Base-by-base conservation (phyloP, 2,329 filamentous ascomycete genomes). In the Amauroascus niger region DNA sequence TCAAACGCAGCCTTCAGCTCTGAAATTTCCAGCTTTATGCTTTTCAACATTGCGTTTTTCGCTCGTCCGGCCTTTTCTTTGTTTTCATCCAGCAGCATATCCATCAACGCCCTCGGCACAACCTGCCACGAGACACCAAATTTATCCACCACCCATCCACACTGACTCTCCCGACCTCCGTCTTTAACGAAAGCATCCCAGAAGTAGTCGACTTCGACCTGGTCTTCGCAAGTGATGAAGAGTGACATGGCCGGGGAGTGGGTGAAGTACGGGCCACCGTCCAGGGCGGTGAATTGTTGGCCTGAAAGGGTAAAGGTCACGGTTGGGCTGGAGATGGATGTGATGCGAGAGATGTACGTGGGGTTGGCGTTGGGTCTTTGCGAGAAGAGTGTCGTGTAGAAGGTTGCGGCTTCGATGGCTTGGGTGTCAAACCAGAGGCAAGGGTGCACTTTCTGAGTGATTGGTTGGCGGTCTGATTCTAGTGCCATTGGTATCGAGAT, bases 111-210 rank as follows among this genome's bases (percentile, higher is more conserved):
- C 55, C 55, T 67, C 3, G 75, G 74, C 40, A 73, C 62, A 32
- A 77, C 64, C 66, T 78, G 75, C 75, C 75, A 77, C 11, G 63
- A 59, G 9, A 77, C 62, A 2, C 75, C 75, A 59, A 68, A 76
- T 62, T 67, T 69, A 58, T 77, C 74, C 4, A 61, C 64, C 40
- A 76, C 44, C 75, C 74, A 77, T 2, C 74, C 73, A 57, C 75
- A 76, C 59, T 69, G 65, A 52, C 64, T 66, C 6, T 61, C 56
- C 55, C 61, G 60, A 47, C 73, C 69, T 1, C 69, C 72, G 2
- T 69, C 73, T 47, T 71, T 69, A 7, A 64, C 56, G 24, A 77
- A 65, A 62, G 66, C 71, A 11, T 65, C 66, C 72, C 72, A 77
- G 60, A 71, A 76, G 57, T 74, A 67, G 55, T 77, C 74, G 20